These are phyloP conservation scores for Metarhizium anisopliae DNA, from an alignment of 2,329 filamentous ascomycete genomes.

Conservation along the genomic window DNA sequence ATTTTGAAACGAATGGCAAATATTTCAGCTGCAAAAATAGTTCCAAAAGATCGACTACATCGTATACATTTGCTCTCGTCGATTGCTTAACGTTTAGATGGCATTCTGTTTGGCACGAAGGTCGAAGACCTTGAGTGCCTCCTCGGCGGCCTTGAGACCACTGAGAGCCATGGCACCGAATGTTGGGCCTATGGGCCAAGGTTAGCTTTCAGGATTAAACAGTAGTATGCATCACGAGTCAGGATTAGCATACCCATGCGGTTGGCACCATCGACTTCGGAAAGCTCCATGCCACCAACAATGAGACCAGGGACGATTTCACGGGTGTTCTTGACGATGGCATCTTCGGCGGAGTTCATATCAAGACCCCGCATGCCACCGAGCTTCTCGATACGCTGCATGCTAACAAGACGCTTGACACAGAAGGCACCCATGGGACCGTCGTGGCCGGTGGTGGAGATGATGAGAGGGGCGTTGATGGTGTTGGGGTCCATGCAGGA, in stretches of 20 bases:
- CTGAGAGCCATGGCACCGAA: constrained; percentile 84
- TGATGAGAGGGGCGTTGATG: constrained; percentile 82
- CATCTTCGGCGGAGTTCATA: constrained; percentile 86
- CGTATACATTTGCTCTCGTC: background rate
- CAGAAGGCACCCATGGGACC: constrained; percentile 85
- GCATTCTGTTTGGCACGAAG: constrained; percentile 68
- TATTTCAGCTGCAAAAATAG: background rate
- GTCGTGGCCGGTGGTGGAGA: constrained; percentile 87
- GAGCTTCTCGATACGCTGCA: constrained; percentile 73
- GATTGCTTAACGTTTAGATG: constrained; percentile 17
- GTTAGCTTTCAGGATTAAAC: background rate
- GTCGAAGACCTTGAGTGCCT: constrained; percentile 70
- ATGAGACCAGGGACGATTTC: constrained; percentile 83
- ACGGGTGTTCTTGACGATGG: constrained; percentile 84
- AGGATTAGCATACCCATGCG: constrained; percentile 56
- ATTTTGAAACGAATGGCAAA: background rate
- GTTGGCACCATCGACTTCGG: constrained; percentile 83
- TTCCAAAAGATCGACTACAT: background rate
- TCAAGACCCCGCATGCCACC: constrained; percentile 90
- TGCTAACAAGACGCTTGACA: constrained; percentile 83
- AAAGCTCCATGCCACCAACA: constrained; percentile 91
- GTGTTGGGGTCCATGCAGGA: constrained; percentile 97
- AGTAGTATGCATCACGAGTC: background rate
- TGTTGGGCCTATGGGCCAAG: constrained; percentile 45
- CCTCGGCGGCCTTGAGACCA: constrained; percentile 86